These are phyloP conservation scores for Dichotomopilus funicola DNA, from an alignment of 2,329 filamentous ascomycete species.

Conservation along the genomic window DNA sequence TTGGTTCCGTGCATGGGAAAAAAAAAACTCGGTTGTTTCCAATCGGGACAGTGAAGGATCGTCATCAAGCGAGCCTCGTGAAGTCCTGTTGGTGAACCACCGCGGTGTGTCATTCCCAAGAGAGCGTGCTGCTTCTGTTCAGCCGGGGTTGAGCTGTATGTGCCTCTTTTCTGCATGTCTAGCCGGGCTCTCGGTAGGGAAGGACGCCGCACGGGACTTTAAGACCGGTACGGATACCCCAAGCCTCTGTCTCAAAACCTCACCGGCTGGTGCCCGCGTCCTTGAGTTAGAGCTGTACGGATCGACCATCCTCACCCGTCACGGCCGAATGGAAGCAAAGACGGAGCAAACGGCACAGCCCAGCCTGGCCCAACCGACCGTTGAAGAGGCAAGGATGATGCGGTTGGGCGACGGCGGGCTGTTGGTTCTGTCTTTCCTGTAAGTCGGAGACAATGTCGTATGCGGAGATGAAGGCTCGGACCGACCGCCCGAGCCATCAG, in stretches of 20 bases:
- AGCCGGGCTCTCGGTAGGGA: slow-evolving; percentile 4
- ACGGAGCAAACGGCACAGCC: background rate
- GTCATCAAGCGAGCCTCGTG: no score
- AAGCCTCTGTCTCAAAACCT: background rate
- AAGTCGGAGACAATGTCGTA: background rate
- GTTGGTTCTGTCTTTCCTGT: background rate
- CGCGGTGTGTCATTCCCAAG: no score
- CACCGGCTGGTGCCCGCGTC: background rate
- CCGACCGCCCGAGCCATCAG: background rate
- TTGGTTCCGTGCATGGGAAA: background rate
- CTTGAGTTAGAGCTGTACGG: background rate
- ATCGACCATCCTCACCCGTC: background rate
- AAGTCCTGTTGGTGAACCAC: no score
- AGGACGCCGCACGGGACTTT: background rate
- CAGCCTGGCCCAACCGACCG: background rate
- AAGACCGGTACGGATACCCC: background rate
- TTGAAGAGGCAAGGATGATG: no score
- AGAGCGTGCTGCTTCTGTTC: background rate
- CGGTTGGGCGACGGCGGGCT: background rate
- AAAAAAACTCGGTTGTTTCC: background rate
- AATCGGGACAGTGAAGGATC: background rate
- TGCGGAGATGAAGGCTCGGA: slow-evolving; percentile 2
- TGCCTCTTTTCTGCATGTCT: slow-evolving; percentile 9
- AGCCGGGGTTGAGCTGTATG: background rate
- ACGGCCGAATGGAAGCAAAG: background rate